Conservation (phyloP, 1,139 yeast species). For the Candida glucosophila region DNA sequence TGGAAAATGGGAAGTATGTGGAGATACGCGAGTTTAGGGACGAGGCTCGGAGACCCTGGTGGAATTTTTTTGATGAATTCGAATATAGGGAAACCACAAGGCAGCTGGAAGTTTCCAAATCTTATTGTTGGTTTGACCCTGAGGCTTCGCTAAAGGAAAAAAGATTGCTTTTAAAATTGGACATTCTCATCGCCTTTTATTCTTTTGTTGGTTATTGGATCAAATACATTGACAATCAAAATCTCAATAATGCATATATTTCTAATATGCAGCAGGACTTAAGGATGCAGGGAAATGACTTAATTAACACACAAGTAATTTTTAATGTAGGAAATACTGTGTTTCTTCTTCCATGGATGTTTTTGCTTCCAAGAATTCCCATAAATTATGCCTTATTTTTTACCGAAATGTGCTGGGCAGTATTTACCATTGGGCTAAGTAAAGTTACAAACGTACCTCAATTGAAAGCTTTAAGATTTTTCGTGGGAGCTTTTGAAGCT, state of each 20-base stretch:
- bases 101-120: slow-evolving; percentile 11
- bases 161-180: slow-evolving; percentile 17
- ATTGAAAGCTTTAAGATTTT: slow-evolving; percentile 20
- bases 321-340: slow-evolving; percentile 18
- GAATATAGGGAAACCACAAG: slow-evolving; percentile 16
- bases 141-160: slow-evolving; percentile 10
- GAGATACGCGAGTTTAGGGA: slow-evolving; percentile 13
- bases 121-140: slow-evolving; percentile 8
- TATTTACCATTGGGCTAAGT: slow-evolving; percentile 15
- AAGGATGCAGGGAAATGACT: slow-evolving; percentile 21
- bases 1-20: slow-evolving; percentile 1
- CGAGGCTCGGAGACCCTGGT: slow-evolving; percentile 22
- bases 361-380: slow-evolving; percentile 13
- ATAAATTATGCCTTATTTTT: slow-evolving; percentile 15
- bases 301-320: slow-evolving; percentile 20
- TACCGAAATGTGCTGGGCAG: slow-evolving; percentile 17
- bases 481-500: slow-evolving; percentile 20
- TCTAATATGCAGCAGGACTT: slow-evolving; percentile 18
- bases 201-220: slow-evolving; percentile 20
- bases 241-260: slow-evolving; percentile 22
- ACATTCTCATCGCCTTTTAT: slow-evolving; percentile 16
- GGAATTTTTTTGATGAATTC: slow-evolving; percentile 44
- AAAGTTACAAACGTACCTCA: slow-evolving; percentile 10
- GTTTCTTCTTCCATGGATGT: slow-evolving; percentile 17
- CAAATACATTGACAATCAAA: slow-evolving; percentile 14